These are phyloP conservation scores for Erigeron philadelphicus DNA, from an alignment of 140 eudicot species.

Conservation along the genomic window DNA sequence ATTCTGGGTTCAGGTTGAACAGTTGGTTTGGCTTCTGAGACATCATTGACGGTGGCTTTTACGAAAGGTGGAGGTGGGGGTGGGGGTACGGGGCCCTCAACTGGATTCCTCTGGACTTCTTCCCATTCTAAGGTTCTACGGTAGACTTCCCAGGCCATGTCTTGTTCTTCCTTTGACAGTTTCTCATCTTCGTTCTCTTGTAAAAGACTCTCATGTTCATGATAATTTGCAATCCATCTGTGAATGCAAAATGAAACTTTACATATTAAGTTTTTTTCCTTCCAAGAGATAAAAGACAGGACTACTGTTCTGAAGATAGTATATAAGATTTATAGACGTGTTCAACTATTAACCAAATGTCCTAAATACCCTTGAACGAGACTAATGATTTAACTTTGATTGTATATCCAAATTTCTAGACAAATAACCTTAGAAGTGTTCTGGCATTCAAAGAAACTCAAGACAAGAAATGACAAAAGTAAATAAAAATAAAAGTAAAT, in stretches of 20 bases:
- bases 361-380: background rate
- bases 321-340: background rate
- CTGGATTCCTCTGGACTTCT: conserved; percentile 56
- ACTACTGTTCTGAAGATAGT: background rate
- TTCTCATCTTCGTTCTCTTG: conserved; percentile 97
- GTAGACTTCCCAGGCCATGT: conserved; percentile 95
- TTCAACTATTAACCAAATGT: background rate
- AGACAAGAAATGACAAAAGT: background rate
- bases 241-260: conserved; percentile 2
- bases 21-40: conserved; percentile 27
- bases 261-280: background rate
- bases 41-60: conserved; percentile 24
- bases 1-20: conserved; percentile 25
- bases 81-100: conserved; percentile 26
- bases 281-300: background rate
- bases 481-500: background rate
- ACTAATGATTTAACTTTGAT: background rate
- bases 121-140: conserved; percentile 75
- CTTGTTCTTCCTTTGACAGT: conserved; percentile 94
- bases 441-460: background rate
- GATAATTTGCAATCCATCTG: conserved; percentile 96
- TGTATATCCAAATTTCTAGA: background rate
- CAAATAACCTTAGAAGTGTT: background rate
- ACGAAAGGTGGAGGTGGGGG: conserved; percentile 22
- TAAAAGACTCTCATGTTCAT: conserved; percentile 84